Percentiles rank a stretch among this genome's conserved stretches.
These are phyloP conservation scores for Cucurbita ficifolia DNA, from an alignment of 306 rosid genomes.

Conservation along the genomic window DNA sequence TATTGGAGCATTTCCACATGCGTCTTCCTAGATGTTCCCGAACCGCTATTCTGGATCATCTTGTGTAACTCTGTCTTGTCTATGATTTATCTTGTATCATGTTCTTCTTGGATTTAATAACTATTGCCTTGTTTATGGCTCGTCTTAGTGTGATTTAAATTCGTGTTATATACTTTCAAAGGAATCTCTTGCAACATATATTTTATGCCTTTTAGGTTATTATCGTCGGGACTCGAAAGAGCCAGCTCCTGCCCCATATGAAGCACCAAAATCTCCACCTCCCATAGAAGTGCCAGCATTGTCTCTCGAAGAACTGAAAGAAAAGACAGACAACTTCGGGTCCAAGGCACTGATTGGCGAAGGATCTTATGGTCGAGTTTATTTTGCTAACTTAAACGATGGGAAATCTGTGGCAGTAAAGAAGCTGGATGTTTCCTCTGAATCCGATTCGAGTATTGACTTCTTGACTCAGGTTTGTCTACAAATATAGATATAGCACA, in stretches of 20 bases:
- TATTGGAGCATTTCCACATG: neutral
- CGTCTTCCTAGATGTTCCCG: neutral
- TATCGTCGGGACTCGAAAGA: conserved; percentile 22
- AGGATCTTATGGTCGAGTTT: conserved; percentile 69
- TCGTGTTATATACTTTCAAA: neutral
- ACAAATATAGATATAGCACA: neutral
- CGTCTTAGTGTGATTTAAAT: neutral
- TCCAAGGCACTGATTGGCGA: conserved; percentile 69
- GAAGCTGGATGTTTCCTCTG: conserved; percentile 62
- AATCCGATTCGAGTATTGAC: conserved; percentile 49
- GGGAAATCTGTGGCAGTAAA: conserved; percentile 57
- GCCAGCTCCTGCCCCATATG: conserved; percentile 33
- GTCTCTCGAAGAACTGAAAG: conserved; percentile 56
- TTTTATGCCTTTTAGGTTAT: conserved; percentile 19
- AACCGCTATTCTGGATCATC: neutral
- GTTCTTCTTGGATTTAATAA: neutral
- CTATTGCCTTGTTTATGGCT: neutral
- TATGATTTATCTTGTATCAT: neutral
- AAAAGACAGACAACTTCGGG: conserved; percentile 62
- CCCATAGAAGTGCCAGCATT: conserved; percentile 58
- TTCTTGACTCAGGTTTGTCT: conserved; percentile 47
- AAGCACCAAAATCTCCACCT: conserved; percentile 44
- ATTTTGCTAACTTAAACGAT: conserved; percentile 35
- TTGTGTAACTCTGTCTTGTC: neutral
- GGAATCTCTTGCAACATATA: no score